Conservation (phyloP, 495 filamentous ascomycete species). For the Hypoxylon rickii region DNA sequence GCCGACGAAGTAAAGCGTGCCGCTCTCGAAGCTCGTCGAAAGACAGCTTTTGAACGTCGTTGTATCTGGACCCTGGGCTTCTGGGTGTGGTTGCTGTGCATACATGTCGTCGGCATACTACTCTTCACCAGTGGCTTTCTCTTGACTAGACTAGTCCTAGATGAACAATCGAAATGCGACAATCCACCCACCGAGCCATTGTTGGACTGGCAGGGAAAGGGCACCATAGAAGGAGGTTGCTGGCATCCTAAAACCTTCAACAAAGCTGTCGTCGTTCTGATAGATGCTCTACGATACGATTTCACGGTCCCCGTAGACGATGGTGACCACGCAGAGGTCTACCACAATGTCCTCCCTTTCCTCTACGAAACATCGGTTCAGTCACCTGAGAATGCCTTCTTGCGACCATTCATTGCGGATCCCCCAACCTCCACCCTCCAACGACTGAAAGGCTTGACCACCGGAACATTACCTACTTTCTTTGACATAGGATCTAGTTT, state of each 20-base stretch:
- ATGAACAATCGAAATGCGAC: conserved; percentile 82
- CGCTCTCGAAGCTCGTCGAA: conserved; percentile 48
- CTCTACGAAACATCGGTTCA: conserved; percentile 78
- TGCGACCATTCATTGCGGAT: conserved; percentile 95
- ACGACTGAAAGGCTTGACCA: conserved; percentile 90
- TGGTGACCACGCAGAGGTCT: conserved; percentile 61
- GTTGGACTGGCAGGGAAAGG: conserved; percentile 46
- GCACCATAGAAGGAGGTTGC: conserved; percentile 70
- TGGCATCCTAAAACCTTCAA: conserved; percentile 95
- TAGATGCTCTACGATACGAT: conserved; percentile 95
- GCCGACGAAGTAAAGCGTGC: conserved; percentile 41
- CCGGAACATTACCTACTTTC: conserved; percentile 93
- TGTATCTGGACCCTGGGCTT: conserved; percentile 56
- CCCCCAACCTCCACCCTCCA: conserved; percentile 94
- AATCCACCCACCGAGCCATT: conserved; percentile 64
- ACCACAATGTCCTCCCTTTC: conserved; percentile 85
- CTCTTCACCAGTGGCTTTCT: conserved; percentile 98
- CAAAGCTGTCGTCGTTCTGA: conserved; percentile 86
- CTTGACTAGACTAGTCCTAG: conserved; percentile 86
- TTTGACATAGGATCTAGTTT: conserved; percentile 94
- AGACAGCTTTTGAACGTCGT: conserved; percentile 44
- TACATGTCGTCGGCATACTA: conserved; percentile 82
- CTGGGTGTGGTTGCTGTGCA: conserved; percentile 60
- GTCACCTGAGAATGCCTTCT: conserved; percentile 78
- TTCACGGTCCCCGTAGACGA: conserved; percentile 84